Percentiles rank a stretch among this genome's conserved stretches.
Evolutionary conservation across 805 yeast species (phyloP).

Genomic region (Metschnikowia borealis): DNA sequence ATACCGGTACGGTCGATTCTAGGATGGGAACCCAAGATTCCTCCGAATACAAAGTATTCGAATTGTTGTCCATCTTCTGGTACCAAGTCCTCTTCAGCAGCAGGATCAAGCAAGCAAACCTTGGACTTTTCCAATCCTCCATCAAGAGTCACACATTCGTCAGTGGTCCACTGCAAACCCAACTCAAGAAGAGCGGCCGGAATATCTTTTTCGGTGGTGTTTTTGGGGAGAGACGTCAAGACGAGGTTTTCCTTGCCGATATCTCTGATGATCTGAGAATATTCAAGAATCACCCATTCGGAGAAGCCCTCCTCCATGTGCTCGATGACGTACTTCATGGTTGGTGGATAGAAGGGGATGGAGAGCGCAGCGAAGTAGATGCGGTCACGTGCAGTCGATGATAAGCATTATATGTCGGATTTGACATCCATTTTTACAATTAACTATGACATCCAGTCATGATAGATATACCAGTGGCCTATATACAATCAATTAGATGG

Average conservation of each 20-base stretch:
- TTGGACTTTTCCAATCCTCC: slow-evolving; percentile 41
- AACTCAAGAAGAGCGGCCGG: slow-evolving; percentile 56
- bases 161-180: slow-evolving; percentile 78
- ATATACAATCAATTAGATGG: neutral
- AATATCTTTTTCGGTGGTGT: slow-evolving; percentile 57
- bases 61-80: slow-evolving; percentile 66
- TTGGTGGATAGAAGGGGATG: neutral
- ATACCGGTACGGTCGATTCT: slow-evolving; percentile 92
- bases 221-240: slow-evolving; percentile 69
- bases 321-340: slow-evolving; percentile 88
- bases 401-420: neutral
- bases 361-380: slow-evolving; percentile 2
- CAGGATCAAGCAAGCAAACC: slow-evolving; percentile 86
- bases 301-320: slow-evolving; percentile 98
- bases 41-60: slow-evolving; percentile 93
- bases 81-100: slow-evolving; percentile 66
- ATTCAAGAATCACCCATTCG: slow-evolving; percentile 91
- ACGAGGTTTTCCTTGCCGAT: slow-evolving; percentile 74
- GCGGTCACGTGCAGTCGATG: slow-evolving; percentile 1
- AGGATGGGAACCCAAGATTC: slow-evolving; percentile 92
- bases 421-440: too few relatives aligned
- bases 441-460: too few relatives aligned
- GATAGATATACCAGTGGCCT: too few relatives aligned
- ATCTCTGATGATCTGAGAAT: slow-evolving; percentile 75
- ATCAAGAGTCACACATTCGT: slow-evolving; percentile 58